A percentile compares a stretch with the other conserved stretches of the same genome.
Conservation (phyloP, 2,329 filamentous ascomycete genomes). For the Beauveria asiatica region DNA sequence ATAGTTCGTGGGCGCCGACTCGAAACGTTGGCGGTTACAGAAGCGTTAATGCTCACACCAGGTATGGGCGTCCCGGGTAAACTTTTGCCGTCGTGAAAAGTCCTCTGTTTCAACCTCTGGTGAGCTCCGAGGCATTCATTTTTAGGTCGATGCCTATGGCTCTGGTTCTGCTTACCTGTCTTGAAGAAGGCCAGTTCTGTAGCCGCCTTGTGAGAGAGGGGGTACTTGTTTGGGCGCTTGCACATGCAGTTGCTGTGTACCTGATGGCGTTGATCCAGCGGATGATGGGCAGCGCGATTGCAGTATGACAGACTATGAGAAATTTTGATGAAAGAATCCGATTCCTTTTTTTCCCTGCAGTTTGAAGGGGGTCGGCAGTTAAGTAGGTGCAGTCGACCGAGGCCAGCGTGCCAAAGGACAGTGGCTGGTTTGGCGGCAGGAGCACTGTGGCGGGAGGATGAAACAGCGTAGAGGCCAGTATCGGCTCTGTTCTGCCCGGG, state of each 20-base stretch:
- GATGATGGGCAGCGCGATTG: neutral
- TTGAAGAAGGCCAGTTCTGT: neutral
- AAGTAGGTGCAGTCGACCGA: neutral
- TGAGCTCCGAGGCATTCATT: neutral
- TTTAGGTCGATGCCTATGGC: neutral
- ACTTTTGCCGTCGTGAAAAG: neutral
- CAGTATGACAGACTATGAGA: neutral
- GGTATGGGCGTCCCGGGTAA: neutral
- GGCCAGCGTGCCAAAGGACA: neutral
- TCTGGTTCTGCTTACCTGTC: neutral
- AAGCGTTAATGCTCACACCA: neutral
- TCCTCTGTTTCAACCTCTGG: neutral
- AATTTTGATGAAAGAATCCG: neutral
- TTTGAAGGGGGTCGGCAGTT: neutral
- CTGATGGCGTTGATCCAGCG: neutral
- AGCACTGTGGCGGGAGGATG: neutral
- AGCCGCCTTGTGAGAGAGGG: too few species aligned
- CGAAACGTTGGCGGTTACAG: conserved; percentile 5
- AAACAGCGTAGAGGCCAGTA: neutral
- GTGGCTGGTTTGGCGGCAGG: neutral
- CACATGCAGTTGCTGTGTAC: neutral
- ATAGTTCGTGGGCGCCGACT: neutral
- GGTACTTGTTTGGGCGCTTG: neutral
- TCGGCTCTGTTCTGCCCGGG: neutral
- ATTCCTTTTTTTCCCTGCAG: neutral